These are phyloP conservation scores for Vigna nakashimae DNA, from an alignment of 306 rosid species.

Conservation along the genomic window DNA sequence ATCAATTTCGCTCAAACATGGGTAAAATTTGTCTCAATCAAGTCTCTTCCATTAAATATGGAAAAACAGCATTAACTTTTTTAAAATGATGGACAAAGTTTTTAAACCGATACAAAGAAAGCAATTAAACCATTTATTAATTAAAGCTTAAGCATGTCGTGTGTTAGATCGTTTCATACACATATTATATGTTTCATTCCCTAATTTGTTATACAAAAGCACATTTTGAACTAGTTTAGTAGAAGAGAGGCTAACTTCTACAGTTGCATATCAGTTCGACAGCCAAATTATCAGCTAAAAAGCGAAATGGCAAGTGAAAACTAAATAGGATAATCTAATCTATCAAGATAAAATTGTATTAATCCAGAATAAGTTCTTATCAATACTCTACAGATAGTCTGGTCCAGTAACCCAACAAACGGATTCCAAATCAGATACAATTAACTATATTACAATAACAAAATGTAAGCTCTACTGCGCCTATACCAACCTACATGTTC, in stretches of 20 bases:
- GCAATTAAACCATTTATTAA: no score
- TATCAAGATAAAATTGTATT: constrained; percentile 15
- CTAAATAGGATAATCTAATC: not conserved
- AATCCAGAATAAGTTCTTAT: not conserved
- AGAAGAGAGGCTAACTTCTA: not conserved
- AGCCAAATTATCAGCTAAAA: not conserved
- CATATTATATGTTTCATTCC: no score
- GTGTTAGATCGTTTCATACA: no score
- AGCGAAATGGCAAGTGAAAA: not conserved
- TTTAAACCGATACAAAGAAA: no score
- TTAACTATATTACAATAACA: constrained; percentile 33
- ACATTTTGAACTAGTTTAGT: no score
- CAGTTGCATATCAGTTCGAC: not conserved
- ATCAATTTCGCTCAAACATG: no score
- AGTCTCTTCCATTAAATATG: no score
- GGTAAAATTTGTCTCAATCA: no score
- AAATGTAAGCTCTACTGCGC: constrained; percentile 15
- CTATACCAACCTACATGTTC: constrained; percentile 32
- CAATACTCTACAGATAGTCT: constrained; percentile 25
- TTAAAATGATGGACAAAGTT: no score
- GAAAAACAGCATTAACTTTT: rapidly evolving
- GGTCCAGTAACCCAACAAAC: constrained; percentile 27
- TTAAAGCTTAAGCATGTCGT: no score
- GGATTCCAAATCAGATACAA: constrained; percentile 22
- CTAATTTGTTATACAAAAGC: no score